phyloP scores from a whole-genome alignment of 345 rosid genomes.

The Populus pruinosa region DNA sequence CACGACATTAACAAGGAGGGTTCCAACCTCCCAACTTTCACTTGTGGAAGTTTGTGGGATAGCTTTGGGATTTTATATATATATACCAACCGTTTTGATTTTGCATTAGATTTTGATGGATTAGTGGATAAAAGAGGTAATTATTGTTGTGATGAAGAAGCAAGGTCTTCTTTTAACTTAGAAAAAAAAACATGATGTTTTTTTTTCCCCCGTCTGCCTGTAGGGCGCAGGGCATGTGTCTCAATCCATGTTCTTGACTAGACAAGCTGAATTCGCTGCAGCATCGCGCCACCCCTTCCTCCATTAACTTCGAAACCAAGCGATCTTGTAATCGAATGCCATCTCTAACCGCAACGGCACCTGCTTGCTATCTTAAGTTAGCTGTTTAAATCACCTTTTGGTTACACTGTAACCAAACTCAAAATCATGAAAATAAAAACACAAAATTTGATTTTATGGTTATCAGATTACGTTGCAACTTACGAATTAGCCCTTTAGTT shows the following conservation, averaged over 20 bases:
- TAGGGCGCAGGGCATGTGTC: not conserved
- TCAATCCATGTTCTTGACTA: constrained; percentile 19
- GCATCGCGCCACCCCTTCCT: not conserved
- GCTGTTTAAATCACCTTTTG: not conserved
- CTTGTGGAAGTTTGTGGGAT: not conserved
- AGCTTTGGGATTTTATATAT: not conserved
- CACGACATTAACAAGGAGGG: constrained; percentile 5
- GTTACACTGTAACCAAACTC: not conserved
- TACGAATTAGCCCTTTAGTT: not conserved
- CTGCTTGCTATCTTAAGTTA: not conserved
- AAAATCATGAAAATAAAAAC: no score
- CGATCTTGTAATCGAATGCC: constrained; percentile 28
- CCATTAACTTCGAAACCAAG: constrained; percentile 36
- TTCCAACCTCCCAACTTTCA: not conserved
- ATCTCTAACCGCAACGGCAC: constrained; percentile 27
- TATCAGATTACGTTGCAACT: not conserved
- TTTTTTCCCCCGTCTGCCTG: not conserved
- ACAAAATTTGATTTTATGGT: no score
- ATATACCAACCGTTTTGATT: not conserved
- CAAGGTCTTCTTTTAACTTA: constrained; percentile 19
- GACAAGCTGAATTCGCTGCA: constrained; percentile 11
- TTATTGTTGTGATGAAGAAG: constrained; percentile 45
- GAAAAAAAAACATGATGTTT: constrained; percentile 17
- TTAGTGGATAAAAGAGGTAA: constrained; percentile 22
- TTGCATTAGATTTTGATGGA: constrained; percentile 1